These are phyloP conservation scores for Mycena chlorophos DNA, from an alignment of 768 basidiomycete genomes.

Conservation along the genomic window DNA sequence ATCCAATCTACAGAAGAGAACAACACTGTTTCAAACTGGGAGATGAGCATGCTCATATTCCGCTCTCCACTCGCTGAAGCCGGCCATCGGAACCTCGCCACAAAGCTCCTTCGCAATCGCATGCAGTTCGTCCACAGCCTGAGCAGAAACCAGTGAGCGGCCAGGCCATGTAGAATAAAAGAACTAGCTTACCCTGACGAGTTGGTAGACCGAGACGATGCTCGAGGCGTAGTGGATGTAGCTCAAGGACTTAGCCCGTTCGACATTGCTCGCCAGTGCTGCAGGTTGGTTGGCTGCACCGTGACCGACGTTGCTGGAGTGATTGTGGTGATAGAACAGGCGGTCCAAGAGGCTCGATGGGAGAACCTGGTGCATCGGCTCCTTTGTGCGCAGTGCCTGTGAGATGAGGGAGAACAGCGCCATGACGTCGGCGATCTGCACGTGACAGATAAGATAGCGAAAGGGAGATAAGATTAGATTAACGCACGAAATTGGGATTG, in stretches of 20 bases:
- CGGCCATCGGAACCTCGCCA: constrained; percentile 42
- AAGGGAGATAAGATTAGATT: neutral
- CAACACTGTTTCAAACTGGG: neutral
- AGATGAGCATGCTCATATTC: constrained; percentile 31
- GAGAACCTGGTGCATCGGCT: constrained; percentile 45
- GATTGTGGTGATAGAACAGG: constrained; percentile 42
- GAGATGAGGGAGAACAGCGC: constrained; percentile 44
- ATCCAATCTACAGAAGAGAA: too few relatives aligned
- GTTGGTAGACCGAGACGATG: constrained; percentile 39
- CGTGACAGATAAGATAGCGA: constrained; percentile 22
- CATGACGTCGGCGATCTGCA: constrained; percentile 41
- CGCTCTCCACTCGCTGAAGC: constrained; percentile 40
- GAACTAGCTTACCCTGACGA: constrained; percentile 31
- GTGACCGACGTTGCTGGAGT: constrained; percentile 1
- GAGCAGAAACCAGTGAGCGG: neutral
- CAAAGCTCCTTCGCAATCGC: constrained; percentile 36
- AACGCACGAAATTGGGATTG: constrained; percentile 55
- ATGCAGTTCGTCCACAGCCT: constrained; percentile 42
- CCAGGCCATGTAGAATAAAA: neutral
- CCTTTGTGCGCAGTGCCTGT: constrained; percentile 44
- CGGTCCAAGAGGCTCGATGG: constrained; percentile 44
- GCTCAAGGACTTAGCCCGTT: constrained; percentile 26
- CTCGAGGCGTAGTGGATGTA: constrained; percentile 43
- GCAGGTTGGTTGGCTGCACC: constrained; percentile 7
- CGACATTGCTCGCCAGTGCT: constrained; percentile 18